phyloP scores from a whole-genome alignment of 179 eudicot genomes.

The Spinacia oleracea region DNA sequence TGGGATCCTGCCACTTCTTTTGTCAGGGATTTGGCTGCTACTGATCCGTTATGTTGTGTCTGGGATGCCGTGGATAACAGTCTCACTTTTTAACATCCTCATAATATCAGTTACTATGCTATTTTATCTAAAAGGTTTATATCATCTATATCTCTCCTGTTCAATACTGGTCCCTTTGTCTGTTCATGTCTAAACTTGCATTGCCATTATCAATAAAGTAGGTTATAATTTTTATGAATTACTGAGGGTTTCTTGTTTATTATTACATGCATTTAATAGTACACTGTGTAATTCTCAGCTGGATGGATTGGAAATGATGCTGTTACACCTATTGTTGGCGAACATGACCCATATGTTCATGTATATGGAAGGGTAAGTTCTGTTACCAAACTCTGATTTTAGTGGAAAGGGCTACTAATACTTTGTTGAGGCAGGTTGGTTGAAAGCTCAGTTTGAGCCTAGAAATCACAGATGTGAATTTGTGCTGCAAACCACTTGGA shows the following conservation, averaged over 20 bases:
- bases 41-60: conserved; percentile 90
- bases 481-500: neutral
- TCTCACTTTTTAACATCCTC: conserved; percentile 74
- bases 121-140: conserved; percentile 82
- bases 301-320: conserved; percentile 98
- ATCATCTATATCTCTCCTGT: conserved; percentile 23
- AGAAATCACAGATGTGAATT: neutral
- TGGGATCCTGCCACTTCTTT: conserved; percentile 83
- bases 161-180: neutral
- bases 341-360: conserved; percentile 81
- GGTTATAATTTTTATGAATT: neutral
- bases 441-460: neutral
- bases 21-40: conserved; percentile 88
- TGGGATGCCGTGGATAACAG: conserved; percentile 99
- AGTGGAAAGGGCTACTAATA: neutral
- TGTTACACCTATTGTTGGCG: conserved; percentile 86
- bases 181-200: neutral
- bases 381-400: neutral
- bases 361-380: conserved; percentile 79
- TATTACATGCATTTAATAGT: conserved; percentile 6
- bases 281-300: conserved; percentile 48
- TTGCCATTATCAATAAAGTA: neutral
- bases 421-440: neutral
- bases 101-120: conserved; percentile 84
- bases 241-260: neutral